phyloP scores from a whole-genome alignment of 2,329 filamentous ascomycete species.

The Colletotrichum sp. region DNA sequence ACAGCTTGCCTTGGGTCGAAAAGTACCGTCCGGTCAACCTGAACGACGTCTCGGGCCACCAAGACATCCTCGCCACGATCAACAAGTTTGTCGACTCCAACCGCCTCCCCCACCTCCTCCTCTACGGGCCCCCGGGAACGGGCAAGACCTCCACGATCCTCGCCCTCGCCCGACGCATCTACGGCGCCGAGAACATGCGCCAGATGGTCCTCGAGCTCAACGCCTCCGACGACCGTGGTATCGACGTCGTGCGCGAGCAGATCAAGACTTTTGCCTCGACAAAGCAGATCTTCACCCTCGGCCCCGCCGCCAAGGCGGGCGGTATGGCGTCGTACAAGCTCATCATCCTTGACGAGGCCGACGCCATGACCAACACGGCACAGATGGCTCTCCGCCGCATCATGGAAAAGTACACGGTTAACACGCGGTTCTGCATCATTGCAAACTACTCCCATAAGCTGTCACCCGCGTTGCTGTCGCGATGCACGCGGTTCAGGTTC shows the following conservation, averaged over 20 bases:
- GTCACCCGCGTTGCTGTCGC: conserved; percentile 86
- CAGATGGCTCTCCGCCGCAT: conserved; percentile 97
- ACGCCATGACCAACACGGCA: conserved; percentile 98
- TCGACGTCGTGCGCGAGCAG: conserved; percentile 96
- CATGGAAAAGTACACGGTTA: conserved; percentile 99
- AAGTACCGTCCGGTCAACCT: conserved; percentile 93
- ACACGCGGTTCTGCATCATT: conserved; percentile 97
- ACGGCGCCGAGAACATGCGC: conserved; percentile 88
- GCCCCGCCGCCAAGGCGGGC: conserved; percentile 53
- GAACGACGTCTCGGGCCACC: conserved; percentile 92
- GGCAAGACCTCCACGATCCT: conserved; percentile 98
- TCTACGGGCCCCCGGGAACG: conserved; percentile 95
- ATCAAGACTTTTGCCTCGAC: conserved; percentile 99
- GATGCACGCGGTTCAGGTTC: conserved; percentile 95
- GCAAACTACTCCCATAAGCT: conserved; percentile 99
- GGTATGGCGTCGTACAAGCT: conserved; percentile 83
- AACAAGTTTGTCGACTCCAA: conserved; percentile 98
- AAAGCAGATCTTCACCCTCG: conserved; percentile 88
- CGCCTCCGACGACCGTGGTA: conserved; percentile 94
- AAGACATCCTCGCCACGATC: conserved; percentile 96
- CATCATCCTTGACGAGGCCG: conserved; percentile 97
- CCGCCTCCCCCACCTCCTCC: conserved; percentile 89
- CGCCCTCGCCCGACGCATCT: conserved; percentile 90
- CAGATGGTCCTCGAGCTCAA: conserved; percentile 99
- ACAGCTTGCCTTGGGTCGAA: conserved; percentile 96